phyloP scores from a whole-genome alignment of 1,284 basidiomycete genomes.

The Chalciporus sp. region DNA sequence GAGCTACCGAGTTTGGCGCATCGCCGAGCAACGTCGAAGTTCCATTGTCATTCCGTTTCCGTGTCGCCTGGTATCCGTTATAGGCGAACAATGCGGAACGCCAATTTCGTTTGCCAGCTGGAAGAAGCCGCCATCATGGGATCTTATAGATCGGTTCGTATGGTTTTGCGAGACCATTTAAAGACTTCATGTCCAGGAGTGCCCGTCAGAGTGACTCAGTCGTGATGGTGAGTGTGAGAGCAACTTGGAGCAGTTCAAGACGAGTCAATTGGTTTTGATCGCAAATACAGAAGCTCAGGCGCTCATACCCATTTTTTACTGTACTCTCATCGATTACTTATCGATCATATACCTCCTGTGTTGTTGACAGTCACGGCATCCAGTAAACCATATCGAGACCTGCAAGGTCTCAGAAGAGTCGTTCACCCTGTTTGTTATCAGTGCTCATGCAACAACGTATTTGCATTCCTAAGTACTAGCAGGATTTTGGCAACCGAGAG shows the following conservation, averaged over 20 bases:
- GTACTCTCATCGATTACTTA: neutral
- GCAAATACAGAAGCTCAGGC: neutral
- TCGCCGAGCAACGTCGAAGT: neutral
- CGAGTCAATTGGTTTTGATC: neutral
- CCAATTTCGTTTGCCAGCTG: neutral
- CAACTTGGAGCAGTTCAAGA: neutral
- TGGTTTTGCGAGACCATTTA: neutral
- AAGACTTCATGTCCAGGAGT: neutral
- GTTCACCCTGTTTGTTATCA: neutral
- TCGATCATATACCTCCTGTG: neutral
- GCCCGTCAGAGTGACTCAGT: neutral
- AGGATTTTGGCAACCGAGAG: conserved; percentile 7
- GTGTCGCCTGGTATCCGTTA: neutral
- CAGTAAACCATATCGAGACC: too few species aligned
- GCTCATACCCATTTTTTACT: neutral
- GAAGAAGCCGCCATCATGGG: neutral
- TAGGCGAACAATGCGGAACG: conserved; percentile 30
- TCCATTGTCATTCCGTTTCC: neutral
- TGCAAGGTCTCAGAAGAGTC: too few species aligned
- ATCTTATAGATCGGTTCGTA: neutral
- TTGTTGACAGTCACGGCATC: too few species aligned
- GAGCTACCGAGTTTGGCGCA: neutral
- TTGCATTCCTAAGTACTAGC: conserved; percentile 7
- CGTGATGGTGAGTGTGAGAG: neutral
- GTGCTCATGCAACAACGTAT: neutral